Base-by-base conservation (phyloP, 139 green algal species). In the Zygnema circumcarinatum region DNA sequence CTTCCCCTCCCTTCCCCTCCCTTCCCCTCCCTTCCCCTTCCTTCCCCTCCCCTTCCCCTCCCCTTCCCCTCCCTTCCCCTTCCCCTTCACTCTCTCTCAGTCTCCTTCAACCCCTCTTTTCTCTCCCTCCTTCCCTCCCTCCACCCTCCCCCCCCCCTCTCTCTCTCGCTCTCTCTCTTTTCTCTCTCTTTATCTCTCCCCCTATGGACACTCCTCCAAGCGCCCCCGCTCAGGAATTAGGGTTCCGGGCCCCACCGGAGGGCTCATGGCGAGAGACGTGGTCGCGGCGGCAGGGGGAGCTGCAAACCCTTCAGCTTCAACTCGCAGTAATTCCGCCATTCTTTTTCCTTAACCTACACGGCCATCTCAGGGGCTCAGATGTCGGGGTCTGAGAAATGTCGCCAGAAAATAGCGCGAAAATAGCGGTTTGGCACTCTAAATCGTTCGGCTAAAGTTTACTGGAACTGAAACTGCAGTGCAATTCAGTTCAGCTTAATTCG, bases 41-140 rank as follows among this genome's bases (percentile, higher is more conserved):
- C 79, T 32, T 78, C 69, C 69, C 36, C 69, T 3, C 36, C 69
- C 16, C 69, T 78, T 3, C 16, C 69, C 16, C 69, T 78, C 69
- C 16, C 36, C 16, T 11, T 78, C 36, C 35, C 16, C 69, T 41
- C 36, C 16, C 35, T 78, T 20, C 16, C 69, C 16, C 35, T 41
- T 41, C 69, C 16, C 16, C 11, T 20, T 78, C 69, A 22, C 69
- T 41, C 69, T 41, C 69, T 78, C 35, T 25, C 25, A 29, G 54
- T 29, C 54, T 29, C 54, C 54, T 72, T 72, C n/a, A n/a, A n/a
- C n/a, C n/a, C n/a, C n/a, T n/a, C n/a, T n/a, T n/a, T n/a, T n/a
- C n/a, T n/a, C n/a, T n/a, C n/a, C n/a, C n/a, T n/a, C n/a, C n/a
- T n/a, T n/a, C n/a, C n/a, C n/a, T n/a, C n/a, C n/a, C n/a, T n/a